Evolutionary conservation across 345 rosid species (phyloP).

Genomic region (Heritiera littoralis): DNA sequence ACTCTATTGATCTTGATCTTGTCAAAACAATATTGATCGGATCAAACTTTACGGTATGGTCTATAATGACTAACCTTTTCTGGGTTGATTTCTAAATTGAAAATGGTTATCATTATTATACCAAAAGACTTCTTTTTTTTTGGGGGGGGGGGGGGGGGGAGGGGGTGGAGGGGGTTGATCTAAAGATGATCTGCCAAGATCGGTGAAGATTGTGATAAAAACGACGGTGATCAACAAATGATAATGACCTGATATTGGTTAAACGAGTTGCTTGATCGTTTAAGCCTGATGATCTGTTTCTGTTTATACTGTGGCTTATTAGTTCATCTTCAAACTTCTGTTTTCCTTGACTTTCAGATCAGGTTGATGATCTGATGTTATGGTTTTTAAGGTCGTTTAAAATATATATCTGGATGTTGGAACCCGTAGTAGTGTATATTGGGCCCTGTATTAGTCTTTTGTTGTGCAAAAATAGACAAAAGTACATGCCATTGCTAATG

Average conservation of each 20-base stretch:
- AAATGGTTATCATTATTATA: neutral
- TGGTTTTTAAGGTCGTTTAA: neutral
- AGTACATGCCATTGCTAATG: neutral
- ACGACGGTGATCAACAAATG: neutral
- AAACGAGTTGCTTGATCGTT: neutral
- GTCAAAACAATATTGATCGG: conserved; percentile 2
- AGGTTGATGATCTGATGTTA: conserved; percentile 11
- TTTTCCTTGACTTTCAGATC: neutral
- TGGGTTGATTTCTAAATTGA: conserved; percentile 6
- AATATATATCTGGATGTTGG: neutral
- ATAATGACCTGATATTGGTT: neutral
- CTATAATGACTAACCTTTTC: neutral
- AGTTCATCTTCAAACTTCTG: conserved; percentile 7
- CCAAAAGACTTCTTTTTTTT: neutral
- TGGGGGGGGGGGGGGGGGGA: no score
- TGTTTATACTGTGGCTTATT: neutral
- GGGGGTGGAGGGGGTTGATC: neutral
- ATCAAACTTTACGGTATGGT: neutral
- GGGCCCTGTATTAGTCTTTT: neutral
- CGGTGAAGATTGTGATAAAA: neutral
- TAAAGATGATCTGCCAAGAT: conserved; percentile 9
- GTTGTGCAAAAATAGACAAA: neutral
- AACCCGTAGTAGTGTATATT: no score
- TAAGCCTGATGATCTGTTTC: neutral
- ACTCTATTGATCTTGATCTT: neutral